Conservation (phyloP, 805 yeast genomes). For the Pichia exigua region DNA sequence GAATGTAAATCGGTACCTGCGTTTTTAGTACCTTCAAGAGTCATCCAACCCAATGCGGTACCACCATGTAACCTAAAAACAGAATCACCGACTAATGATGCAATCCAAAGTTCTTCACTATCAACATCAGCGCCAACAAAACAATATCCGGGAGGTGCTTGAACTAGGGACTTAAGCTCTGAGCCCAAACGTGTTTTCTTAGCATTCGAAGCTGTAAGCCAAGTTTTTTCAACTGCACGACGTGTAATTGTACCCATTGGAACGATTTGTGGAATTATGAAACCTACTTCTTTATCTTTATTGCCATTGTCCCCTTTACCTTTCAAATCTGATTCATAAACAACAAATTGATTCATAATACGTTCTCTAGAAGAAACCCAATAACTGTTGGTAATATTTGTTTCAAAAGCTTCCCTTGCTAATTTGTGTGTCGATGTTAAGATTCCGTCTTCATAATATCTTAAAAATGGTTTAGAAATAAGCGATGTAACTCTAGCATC, state of each 20-base stretch:
- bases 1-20: conserved; percentile 95
- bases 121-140: conserved; percentile 99
- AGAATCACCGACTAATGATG: conserved; percentile 89
- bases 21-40: conserved; percentile 86
- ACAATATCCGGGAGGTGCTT: conserved; percentile 82
- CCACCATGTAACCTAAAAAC: conserved; percentile 87
- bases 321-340: conserved; percentile 29
- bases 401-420: conserved; percentile 71
- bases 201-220: conserved; percentile 97
- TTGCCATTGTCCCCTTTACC: conserved; percentile 1
- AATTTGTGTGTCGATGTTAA: conserved; percentile 61
- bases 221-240: conserved; percentile 92
- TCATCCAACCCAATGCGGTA: conserved; percentile 98
- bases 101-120: conserved; percentile 97
- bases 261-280: conserved; percentile 75
- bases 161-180: conserved; percentile 78
- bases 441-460: conserved; percentile 64
- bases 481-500: conserved; percentile 63
- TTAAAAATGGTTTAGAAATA: conserved; percentile 66
- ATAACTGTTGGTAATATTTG: conserved; percentile 76
- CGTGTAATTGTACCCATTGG: conserved; percentile 97
- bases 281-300: conserved; percentile 36
- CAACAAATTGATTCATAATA: conserved; percentile 78
- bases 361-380: conserved; percentile 91
- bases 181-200: conserved; percentile 82